phyloP scores from a whole-genome alignment of 768 basidiomycete genomes.

The Termitomyces sp. region DNA sequence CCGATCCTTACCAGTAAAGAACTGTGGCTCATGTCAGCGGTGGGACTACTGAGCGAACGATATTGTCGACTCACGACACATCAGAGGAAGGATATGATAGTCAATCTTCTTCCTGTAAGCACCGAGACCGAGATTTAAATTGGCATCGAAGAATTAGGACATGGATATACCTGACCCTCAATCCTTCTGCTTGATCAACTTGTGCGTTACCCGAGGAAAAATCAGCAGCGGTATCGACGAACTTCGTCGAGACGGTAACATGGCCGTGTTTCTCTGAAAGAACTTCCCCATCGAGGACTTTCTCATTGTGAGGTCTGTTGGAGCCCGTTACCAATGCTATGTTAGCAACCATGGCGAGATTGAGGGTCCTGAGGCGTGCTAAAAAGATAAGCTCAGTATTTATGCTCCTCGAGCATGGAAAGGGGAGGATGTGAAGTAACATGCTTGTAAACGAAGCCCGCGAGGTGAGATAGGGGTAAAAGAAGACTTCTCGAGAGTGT shows the following conservation, averaged over 20 bases:
- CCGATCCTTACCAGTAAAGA: constrained; percentile 52
- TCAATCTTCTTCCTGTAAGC: constrained; percentile 63
- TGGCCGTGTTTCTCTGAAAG: constrained; percentile 14
- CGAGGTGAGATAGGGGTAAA: background rate
- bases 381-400: background rate
- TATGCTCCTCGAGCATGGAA: background rate
- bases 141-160: background rate
- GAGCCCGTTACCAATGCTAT: background rate
- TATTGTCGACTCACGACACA: constrained; percentile 52
- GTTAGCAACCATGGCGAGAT: background rate
- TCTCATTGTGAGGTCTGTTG: constrained; percentile 26
- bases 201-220: constrained; percentile 45
- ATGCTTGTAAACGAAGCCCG: background rate
- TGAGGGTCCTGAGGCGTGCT: background rate
- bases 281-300: constrained; percentile 11
- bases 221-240: constrained; percentile 62
- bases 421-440: no score
- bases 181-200: constrained; percentile 51
- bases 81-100: constrained; percentile 63
- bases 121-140: background rate
- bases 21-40: constrained; percentile 28
- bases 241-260: constrained; percentile 40
- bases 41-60: background rate
- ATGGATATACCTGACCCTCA: constrained; percentile 44
- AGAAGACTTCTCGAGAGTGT: background rate